These are phyloP conservation scores for Candida nonsorbophila DNA, from an alignment of 805 yeast species.

Conservation along the genomic window DNA sequence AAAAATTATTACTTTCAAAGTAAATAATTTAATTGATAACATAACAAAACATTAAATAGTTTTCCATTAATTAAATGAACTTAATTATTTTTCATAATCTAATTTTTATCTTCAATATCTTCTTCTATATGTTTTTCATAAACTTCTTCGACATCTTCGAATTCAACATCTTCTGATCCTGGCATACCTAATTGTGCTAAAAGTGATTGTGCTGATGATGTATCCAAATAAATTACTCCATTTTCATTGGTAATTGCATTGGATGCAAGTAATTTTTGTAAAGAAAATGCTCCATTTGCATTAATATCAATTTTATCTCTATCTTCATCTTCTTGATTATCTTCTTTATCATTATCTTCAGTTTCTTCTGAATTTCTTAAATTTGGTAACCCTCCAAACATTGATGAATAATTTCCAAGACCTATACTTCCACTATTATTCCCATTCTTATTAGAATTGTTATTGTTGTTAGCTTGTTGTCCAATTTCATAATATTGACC, in stretches of 20 bases:
- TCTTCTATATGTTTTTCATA: constrained; percentile 27
- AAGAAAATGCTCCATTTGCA: constrained; percentile 35
- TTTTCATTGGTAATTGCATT: constrained; percentile 53
- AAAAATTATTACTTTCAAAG: too few species aligned
- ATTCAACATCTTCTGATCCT: constrained; percentile 22
- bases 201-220: constrained; percentile 57
- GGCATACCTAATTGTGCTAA: constrained; percentile 46
- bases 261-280: constrained; percentile 39
- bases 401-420: constrained; percentile 14
- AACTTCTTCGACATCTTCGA: constrained; percentile 21
- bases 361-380: constrained; percentile 16
- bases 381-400: constrained; percentile 18
- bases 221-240: constrained; percentile 62
- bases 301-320: constrained; percentile 12
- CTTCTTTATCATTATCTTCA: constrained; percentile 29
- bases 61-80: too few species aligned
- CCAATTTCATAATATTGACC: constrained; percentile 50
- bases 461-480: constrained; percentile 22
- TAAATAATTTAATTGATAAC: too few species aligned
- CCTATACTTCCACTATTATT: constrained; percentile 7
- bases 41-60: too few species aligned
- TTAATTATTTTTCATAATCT: too few species aligned
- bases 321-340: constrained; percentile 16
- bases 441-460: constrained; percentile 12
- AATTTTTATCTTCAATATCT: constrained; percentile 19